A percentile compares a stretch with the other conserved stretches of the same genome.
These are phyloP conservation scores for Pythium inflatum DNA, from an alignment of 352 stramenopile genomes.

Conservation along the genomic window DNA sequence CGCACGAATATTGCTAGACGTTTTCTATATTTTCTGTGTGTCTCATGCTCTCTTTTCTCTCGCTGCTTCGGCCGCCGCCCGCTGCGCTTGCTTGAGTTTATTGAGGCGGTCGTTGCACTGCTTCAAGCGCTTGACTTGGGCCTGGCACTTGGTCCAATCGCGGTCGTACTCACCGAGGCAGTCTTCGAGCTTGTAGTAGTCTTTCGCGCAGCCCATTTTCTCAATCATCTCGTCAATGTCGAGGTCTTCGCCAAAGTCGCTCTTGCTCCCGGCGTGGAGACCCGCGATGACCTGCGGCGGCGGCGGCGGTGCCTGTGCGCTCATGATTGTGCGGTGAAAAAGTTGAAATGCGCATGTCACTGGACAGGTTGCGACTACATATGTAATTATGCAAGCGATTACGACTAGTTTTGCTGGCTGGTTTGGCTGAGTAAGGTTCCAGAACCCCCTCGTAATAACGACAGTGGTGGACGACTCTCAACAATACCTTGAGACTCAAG, in stretches of 20 bases:
- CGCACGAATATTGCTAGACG: slow-evolving; percentile 20
- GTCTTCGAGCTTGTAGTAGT: slow-evolving; percentile 89
- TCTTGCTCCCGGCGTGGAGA: slow-evolving; percentile 82
- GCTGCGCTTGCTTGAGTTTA: slow-evolving; percentile 53
- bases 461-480: not conserved
- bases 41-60: not conserved
- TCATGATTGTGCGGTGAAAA: slow-evolving; percentile 1
- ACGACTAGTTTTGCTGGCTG: not conserved
- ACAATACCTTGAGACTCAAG: too few species aligned
- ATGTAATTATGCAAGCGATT: not conserved
- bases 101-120: slow-evolving; percentile 76
- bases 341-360: slow-evolving; percentile 6
- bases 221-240: slow-evolving; percentile 88
- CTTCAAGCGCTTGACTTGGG: slow-evolving; percentile 78
- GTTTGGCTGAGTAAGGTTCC: not conserved
- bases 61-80: slow-evolving; percentile 4
- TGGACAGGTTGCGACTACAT: not conserved
- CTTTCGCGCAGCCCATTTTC: slow-evolving; percentile 77
- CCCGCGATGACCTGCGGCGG: slow-evolving; percentile 41
- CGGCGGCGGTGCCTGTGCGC: not conserved
- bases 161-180: slow-evolving; percentile 80
- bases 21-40: slow-evolving; percentile 3
- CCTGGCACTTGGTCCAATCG: slow-evolving; percentile 88
- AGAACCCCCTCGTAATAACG: not conserved
- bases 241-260: slow-evolving; percentile 76